Conservation (phyloP, 768 basidiomycete species). For the Amanita subjunquillea region DNA sequence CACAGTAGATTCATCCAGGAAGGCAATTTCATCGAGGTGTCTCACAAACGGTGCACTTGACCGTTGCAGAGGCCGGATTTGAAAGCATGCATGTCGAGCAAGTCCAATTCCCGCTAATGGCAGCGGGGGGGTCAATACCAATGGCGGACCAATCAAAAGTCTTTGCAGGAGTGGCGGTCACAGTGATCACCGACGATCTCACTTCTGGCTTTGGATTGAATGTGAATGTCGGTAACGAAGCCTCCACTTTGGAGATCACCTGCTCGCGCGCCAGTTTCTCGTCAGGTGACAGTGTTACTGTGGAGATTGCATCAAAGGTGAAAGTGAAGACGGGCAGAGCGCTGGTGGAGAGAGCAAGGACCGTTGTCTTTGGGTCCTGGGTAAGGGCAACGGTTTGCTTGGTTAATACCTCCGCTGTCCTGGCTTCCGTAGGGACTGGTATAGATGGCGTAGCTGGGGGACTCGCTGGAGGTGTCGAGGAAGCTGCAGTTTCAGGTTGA, state of each 20-base stretch:
- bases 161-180: slow-evolving; percentile 12
- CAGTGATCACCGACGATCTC: background rate
- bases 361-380: slow-evolving; percentile 19
- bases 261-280: slow-evolving; percentile 12
- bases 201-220: slow-evolving; percentile 13
- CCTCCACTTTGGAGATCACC: slow-evolving; percentile 20
- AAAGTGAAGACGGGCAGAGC: slow-evolving; percentile 30
- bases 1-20: slow-evolving; percentile 9
- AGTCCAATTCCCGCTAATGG: slow-evolving; percentile 33
- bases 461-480: slow-evolving; percentile 12
- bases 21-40: slow-evolving; percentile 15
- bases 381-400: background rate
- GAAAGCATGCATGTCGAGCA: slow-evolving; percentile 43
- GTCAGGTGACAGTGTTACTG: slow-evolving; percentile 2
- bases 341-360: slow-evolving; percentile 15
- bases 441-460: slow-evolving; percentile 1
- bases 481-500: slow-evolving; percentile 36
- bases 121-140: slow-evolving; percentile 32
- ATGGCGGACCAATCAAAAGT: slow-evolving; percentile 57
- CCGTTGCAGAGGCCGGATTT: slow-evolving; percentile 33
- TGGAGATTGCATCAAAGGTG: slow-evolving; percentile 14
- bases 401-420: background rate
- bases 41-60: slow-evolving; percentile 45
- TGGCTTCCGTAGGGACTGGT: slow-evolving; percentile 5
- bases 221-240: slow-evolving; percentile 37